These are phyloP conservation scores for Nicotiana benthamiana DNA, from an alignment of 257 asterid species.

Conservation along the genomic window DNA sequence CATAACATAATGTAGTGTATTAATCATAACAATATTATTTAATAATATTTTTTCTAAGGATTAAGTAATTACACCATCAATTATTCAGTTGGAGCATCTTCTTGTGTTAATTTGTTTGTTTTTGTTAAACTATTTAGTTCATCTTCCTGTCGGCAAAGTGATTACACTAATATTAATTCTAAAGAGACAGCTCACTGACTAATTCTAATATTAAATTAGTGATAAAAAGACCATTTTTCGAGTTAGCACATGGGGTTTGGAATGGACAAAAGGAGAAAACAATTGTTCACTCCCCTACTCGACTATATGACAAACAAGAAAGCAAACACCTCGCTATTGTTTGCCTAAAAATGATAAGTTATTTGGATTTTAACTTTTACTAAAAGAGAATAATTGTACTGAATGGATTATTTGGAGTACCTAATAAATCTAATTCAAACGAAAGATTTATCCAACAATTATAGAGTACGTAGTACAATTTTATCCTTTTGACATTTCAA, in stretches of 20 bases:
- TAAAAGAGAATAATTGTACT: neutral
- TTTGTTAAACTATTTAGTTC: neutral
- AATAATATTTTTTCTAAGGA: neutral
- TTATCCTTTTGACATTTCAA: neutral
- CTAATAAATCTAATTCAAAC: neutral
- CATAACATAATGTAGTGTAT: neutral
- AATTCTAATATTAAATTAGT: too few species aligned
- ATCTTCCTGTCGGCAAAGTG: neutral
- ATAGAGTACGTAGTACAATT: neutral
- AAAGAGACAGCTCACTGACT: neutral
- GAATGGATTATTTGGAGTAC: neutral
- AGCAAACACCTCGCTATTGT: neutral
- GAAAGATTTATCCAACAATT: neutral
- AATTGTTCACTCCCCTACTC: neutral
- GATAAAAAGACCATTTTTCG: neutral
- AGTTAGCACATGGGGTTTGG: neutral
- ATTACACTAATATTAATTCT: neutral
- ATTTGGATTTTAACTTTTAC: neutral
- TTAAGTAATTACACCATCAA: neutral
- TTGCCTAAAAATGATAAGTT: neutral
- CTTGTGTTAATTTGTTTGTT: neutral
- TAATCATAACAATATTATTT: too few species aligned
- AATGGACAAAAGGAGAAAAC: neutral
- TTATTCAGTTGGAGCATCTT: neutral
- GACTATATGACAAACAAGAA: neutral